Base-by-base conservation (phyloP, 495 filamentous ascomycete species). In the Neurospora sublineolata region DNA sequence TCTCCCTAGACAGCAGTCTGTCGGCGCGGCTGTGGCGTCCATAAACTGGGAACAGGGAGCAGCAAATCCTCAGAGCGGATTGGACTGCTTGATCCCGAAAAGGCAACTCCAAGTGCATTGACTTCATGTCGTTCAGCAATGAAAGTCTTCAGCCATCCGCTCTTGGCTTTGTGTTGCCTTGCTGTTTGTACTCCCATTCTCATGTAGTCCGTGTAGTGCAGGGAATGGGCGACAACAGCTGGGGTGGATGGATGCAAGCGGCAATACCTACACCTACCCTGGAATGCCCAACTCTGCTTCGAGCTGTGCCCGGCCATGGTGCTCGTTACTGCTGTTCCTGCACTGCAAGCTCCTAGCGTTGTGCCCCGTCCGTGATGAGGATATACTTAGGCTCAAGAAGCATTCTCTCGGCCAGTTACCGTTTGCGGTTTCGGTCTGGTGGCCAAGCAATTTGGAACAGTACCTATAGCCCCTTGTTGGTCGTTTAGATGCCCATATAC, bases 21-120 rank as follows among this genome's bases (percentile, higher is more conserved):
- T 73, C 71, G 64, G 68, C 46, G 42, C 71, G 36, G 70, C 18
- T 73, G 75, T 70, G 68, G 68, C 72, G 68, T 69, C 20, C 7
- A 39, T 12, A 20, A 20, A 30, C 36, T 58, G 40, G 33, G 39
- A 58, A 60, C 20, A n/a, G 23, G 68, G 16, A 58, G 58, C 11
- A 60, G 14, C 20, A 18, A 60, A 60, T 60, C 27, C 52, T 60
- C 52, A 18, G 52, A 27, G 12, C 27, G 52, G 52, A 60, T 60
- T 60, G 52, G 52, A 33, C 52, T 60, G 52, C 52, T 33, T 60
- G 52, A 33, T 30, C 52, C 27, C 52, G 52, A 60, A 60, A 16
- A 33, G 52, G 52, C 27, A 60, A 60, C 14, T 33, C 14, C 12
- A 33, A 18, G 1, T 52, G 44, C 33, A 23, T 60, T 14, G 46